Evolutionary conservation across 495 filamentous ascomycete species (phyloP).

Genomic region (Neohortaea acidophila): DNA sequence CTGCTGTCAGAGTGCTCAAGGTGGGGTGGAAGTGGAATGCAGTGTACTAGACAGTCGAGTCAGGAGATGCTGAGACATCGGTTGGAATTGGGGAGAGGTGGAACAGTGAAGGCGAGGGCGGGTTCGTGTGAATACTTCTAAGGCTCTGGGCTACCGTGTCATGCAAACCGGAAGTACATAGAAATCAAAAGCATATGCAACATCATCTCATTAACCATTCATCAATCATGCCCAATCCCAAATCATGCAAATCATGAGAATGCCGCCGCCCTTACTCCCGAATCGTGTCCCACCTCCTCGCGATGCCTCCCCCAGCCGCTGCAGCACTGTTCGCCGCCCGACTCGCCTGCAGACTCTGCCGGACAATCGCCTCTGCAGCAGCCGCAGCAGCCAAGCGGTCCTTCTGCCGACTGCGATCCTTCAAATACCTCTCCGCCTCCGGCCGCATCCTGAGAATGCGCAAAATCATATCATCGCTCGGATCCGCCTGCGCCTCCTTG

Average conservation of each 20-base stretch:
- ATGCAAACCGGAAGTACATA: no score
- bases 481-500: constrained; percentile 87
- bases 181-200: no score
- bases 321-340: constrained; percentile 22
- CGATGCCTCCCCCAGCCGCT: neutral
- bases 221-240: neutral
- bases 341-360: constrained; percentile 66
- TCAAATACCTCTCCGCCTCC: constrained; percentile 80
- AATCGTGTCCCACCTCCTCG: constrained; percentile 13
- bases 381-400: constrained; percentile 79
- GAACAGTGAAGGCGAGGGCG: no score
- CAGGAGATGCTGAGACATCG: no score
- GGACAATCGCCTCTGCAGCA: constrained; percentile 86
- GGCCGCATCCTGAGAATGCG: constrained; percentile 91
- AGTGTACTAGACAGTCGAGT: constrained; percentile 36
- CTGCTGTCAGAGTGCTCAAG: constrained; percentile 44
- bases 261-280: constrained; percentile 10
- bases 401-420: constrained; percentile 82
- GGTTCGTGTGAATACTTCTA: no score
- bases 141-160: no score
- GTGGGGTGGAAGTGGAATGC: constrained; percentile 48
- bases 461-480: constrained; percentile 96
- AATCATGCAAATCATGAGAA: no score
- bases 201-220: constrained; percentile 1
- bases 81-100: no score